phyloP scores from a whole-genome alignment of 148 eudicot species.

The Chenopodium berlandieri region DNA sequence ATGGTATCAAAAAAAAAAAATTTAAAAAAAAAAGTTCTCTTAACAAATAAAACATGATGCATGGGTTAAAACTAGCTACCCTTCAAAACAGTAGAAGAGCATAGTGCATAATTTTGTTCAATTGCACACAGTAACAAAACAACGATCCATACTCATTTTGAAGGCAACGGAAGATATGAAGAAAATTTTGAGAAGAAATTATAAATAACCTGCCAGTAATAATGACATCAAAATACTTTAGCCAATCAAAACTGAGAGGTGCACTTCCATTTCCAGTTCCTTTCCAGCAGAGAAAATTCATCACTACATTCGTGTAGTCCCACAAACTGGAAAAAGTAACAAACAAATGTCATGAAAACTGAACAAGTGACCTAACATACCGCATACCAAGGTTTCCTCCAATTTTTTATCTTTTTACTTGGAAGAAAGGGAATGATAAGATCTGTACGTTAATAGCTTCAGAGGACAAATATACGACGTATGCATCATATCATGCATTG shows the following conservation, averaged over 20 bases:
- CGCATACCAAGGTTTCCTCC: not conserved
- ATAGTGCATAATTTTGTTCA: not conserved
- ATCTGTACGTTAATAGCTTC: not conserved
- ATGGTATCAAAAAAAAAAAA: no score
- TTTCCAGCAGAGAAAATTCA: conserved; percentile 82
- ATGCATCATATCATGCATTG: not conserved
- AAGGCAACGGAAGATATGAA: not conserved
- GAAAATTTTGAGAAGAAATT: not conserved
- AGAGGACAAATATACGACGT: not conserved
- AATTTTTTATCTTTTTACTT: not conserved
- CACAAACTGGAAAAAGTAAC: conserved; percentile 66
- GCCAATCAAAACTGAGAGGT: conserved; percentile 69
- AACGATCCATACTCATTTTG: not conserved
- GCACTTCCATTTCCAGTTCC: conserved; percentile 36
- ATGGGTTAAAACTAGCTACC: no score
- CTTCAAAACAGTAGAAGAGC: no score
- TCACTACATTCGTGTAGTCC: conserved; percentile 94
- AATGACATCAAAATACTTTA: conserved; percentile 81
- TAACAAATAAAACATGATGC: no score
- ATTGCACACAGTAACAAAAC: not conserved
- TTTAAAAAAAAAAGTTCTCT: no score
- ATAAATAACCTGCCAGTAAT: conserved; percentile 84
- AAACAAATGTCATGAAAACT: not conserved
- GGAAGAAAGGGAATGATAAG: not conserved
- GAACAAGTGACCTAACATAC: not conserved